Conservation (phyloP, 176 grass and related monocot species). For the Oryza glaberrima region DNA sequence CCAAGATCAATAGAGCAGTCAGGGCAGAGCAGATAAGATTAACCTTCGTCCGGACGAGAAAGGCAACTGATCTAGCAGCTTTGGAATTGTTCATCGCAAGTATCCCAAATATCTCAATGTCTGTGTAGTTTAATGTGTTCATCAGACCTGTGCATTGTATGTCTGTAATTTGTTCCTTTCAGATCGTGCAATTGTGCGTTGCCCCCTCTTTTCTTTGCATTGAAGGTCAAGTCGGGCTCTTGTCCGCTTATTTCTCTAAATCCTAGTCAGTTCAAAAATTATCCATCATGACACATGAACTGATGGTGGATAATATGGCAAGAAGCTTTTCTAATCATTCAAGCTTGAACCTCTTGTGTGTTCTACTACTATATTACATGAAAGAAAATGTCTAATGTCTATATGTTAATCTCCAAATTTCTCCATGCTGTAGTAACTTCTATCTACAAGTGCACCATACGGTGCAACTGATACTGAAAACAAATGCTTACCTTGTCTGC, state of each 20-base stretch:
- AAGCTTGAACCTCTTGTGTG: neutral
- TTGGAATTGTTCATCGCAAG: conserved; percentile 35
- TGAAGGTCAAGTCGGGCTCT: conserved; percentile 12
- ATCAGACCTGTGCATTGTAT: conserved; percentile 27
- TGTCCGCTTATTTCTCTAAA: conserved; percentile 19
- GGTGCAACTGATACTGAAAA: neutral
- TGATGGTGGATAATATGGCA: conserved; percentile 32
- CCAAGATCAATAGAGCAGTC: conserved; percentile 52
- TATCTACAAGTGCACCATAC: neutral
- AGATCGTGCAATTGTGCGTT: conserved; percentile 19
- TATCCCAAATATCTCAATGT: conserved; percentile 37
- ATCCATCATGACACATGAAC: conserved; percentile 27
- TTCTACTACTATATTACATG: neutral
- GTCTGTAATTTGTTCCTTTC: conserved; percentile 25
- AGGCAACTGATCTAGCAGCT: conserved; percentile 21
- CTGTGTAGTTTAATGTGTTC: conserved; percentile 35
- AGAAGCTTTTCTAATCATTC: conserved; percentile 12
- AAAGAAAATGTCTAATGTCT: neutral
- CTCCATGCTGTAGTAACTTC: neutral
- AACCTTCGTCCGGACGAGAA: neutral
- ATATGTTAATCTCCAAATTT: neutral
- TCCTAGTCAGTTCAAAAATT: conserved; percentile 9
- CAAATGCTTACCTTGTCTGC: neutral
- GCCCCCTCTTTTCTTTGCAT: neutral
- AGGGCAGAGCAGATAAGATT: conserved; percentile 49